Base-by-base conservation (phyloP, 129 eudicot genomes). In the Kitagawia praeruptora region DNA sequence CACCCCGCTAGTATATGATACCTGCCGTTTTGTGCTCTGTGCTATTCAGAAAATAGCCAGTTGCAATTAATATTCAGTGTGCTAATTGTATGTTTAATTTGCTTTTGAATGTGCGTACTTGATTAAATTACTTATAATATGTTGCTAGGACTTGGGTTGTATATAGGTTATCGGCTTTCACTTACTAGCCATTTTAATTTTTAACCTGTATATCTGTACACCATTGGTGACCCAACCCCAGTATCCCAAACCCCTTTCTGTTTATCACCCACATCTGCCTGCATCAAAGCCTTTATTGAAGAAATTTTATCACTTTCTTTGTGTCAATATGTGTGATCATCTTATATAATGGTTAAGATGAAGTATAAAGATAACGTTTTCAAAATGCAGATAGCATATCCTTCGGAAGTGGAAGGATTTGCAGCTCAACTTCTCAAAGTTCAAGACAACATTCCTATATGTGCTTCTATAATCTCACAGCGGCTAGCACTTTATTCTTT, bases 361-460 rank as follows among this genome's bases (percentile, higher is more conserved):
- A 73, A 73, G 6, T 42, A n/a, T n/a, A 13, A 16, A 10, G 21
- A 53, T 79, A 66, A 54, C 4, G 31, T 34, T n/a, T 75, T 80
- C 2, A 51, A 45, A 14, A 63, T 87, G 88, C 94, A 96, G 99
- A 96, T 96, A 80, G 99, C 99, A 67, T 96, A 84, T 81, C 97
- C 98, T 54, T 85, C 93, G 44, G 96, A 86, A 83, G 99, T 92
- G 64, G 91, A 90, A 42, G 99, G 97, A 3, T 74, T 92, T 48
- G 86, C 86, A 56, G 81, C 85, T 34, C 93, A 88, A 80, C 95
- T 96, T 69, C 95, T 92, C 27, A 96, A 96, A 86, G 88, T 96
- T 76, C 99, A 96, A 85, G 99, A 96, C 84, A 96, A 96, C 93
- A 96, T 96, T 48, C 97, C 99, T 40, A 96, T 96, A 14, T 96